Evolutionary conservation across 2,329 filamentous ascomycete species (phyloP), one percentile per base, ranked within the genome.

Genomic region (Penicillium decumbens): DNA sequence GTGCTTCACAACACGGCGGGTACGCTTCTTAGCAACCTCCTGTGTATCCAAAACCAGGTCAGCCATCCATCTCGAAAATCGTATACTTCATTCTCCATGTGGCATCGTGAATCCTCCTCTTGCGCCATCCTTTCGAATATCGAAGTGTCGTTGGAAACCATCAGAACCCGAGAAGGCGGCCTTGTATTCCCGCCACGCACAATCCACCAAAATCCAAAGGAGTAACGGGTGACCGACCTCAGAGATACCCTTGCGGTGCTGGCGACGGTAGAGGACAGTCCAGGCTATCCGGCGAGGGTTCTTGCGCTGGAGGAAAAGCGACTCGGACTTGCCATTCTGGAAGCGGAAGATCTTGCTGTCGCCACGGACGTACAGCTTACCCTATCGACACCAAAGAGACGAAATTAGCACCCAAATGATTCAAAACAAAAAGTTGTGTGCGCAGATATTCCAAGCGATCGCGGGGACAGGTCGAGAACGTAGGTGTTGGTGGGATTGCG

Each of bases 311-410:
- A 97, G 89, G 86, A 98, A 98, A 66, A 98, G 89, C 66, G 90
- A 95, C 82, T 98, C 93, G 79, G 89, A 92, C 83, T 98, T 98
- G 82, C 93, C 90, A 80, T 95, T 96, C 80, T 95, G 90, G 88
- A 98, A 98, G 75, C 93, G 91, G 88, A 98, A 98, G 83, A 97
- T 85, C 84, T 97, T 98, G 90, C 88, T 95, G 84, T 98, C 93
- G 75, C 92, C 91, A 79, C 93, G 90, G 84, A 98, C 82, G 82
- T 92, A 98, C 81, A 98, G 88, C 84, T 97, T 97, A 82, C 93
- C 93, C 93, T 97, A 75, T 72, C 70, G 60, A 50, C 53, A 58
- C 46, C 47, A 61, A 66, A 65, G 56, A 58, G 58, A 56, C 33
- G 10, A 61, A 53, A 59, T 68, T 63, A 65, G 65, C 61, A 51